Conservation (phyloP, 2,329 filamentous ascomycete genomes). For the Trematosphaeria pertusa region DNA sequence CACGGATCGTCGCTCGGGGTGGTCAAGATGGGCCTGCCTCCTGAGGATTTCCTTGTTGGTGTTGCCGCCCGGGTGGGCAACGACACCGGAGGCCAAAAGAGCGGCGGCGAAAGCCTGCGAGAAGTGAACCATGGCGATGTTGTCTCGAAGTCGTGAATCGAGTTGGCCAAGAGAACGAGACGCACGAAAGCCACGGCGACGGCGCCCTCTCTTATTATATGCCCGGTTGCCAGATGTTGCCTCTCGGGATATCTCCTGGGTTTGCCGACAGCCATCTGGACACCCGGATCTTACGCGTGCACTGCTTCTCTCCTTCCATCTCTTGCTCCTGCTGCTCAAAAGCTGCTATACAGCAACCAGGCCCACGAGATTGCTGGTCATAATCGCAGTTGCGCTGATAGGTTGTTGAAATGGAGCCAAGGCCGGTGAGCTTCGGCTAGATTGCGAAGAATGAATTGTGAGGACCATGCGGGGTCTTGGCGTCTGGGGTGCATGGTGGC, state of each 20-base stretch:
- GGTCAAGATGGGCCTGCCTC: constrained; percentile 42
- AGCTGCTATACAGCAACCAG: constrained; percentile 1
- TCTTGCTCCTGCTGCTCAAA: background rate
- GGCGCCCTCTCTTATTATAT: constrained; percentile 31
- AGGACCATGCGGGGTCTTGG: constrained; percentile 8
- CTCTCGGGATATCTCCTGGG: too few relatives aligned
- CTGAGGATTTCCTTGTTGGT: constrained; percentile 38
- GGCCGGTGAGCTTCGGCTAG: constrained; percentile 14
- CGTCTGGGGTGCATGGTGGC: constrained; percentile 16
- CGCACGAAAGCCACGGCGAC: background rate
- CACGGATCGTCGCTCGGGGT: constrained; percentile 49
- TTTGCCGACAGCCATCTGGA: constrained; percentile 21
- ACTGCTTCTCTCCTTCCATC: background rate
- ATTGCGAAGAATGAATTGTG: constrained; percentile 9
- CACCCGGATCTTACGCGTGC: constrained; percentile 11
- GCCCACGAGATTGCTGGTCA: constrained; percentile 11
- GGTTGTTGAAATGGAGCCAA: constrained; percentile 8
- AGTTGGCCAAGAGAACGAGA: background rate
- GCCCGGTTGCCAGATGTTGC: too few relatives aligned
- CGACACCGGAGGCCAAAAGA: constrained; percentile 32
- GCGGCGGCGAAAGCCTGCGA: constrained; percentile 29
- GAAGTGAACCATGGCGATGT: constrained; percentile 37
- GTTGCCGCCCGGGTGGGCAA: constrained; percentile 52
- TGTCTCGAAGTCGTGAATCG: constrained; percentile 6
- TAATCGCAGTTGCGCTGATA: constrained; percentile 11